Percentiles rank a stretch among this genome's conserved stretches.
Evolutionary conservation across 2,329 filamentous ascomycete species (phyloP).

Genomic region (Purpureocillium lavendulum): DNA sequence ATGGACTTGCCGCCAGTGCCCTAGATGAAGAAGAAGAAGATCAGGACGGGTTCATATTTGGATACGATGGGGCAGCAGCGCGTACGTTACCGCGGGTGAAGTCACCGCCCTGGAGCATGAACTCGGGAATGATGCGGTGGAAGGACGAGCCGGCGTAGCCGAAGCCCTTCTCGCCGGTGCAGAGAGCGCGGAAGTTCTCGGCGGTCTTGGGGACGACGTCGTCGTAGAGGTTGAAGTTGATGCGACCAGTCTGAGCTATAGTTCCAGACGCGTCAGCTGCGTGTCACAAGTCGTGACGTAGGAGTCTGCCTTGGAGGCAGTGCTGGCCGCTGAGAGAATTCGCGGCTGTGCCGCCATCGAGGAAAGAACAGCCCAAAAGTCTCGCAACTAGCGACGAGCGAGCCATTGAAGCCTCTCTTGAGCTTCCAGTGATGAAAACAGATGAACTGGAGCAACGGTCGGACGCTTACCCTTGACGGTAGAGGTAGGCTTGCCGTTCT

Average conservation of each 20-base stretch:
- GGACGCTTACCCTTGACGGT: constrained; percentile 50
- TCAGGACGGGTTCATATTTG: no score
- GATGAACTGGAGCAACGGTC: constrained; percentile 2
- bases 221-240: constrained; percentile 86
- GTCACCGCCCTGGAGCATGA: constrained; percentile 96
- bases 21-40: constrained; percentile 32
- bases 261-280: constrained; percentile 3
- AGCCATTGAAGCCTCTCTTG: neutral
- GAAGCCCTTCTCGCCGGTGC: constrained; percentile 72
- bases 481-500: constrained; percentile 47
- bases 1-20: constrained; percentile 89
- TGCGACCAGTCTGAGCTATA: constrained; percentile 63
- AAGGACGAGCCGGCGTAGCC: constrained; percentile 78
- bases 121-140: constrained; percentile 87
- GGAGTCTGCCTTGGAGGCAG: constrained; percentile 1
- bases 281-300: neutral
- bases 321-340: neutral
- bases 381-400: no score
- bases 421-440: neutral
- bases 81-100: constrained; percentile 87
- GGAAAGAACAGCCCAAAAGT: no score
- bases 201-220: constrained; percentile 81
- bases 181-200: constrained; percentile 78
- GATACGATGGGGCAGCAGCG: no score
- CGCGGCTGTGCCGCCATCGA: no score